A percentile compares a stretch with the other conserved stretches of the same genome.
These are phyloP conservation scores for Aspergillus oerlinghausenensis DNA, from an alignment of 2,329 filamentous ascomycete genomes.

Conservation along the genomic window DNA sequence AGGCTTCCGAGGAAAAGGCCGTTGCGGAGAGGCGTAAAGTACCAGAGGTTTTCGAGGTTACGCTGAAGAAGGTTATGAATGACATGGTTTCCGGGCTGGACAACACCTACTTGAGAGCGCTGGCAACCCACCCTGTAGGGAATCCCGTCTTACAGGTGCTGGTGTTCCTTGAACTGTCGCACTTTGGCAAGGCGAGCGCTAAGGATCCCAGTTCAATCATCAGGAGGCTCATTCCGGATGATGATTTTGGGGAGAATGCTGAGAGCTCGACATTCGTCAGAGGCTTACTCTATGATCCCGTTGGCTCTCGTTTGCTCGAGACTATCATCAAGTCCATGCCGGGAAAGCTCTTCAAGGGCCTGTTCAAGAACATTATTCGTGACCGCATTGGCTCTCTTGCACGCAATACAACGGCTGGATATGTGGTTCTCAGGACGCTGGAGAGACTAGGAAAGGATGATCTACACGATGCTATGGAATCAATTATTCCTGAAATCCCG, in stretches of 20 bases:
- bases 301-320: constrained; percentile 87
- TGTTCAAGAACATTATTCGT: constrained; percentile 76
- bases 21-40: constrained; percentile 54
- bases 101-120: constrained; percentile 70
- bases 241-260: constrained; percentile 66
- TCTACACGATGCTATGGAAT: constrained; percentile 65
- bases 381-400: constrained; percentile 74
- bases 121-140: constrained; percentile 84
- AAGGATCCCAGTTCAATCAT: constrained; percentile 67
- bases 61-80: constrained; percentile 74
- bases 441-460: constrained; percentile 84
- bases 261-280: constrained; percentile 78
- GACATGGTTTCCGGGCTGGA: constrained; percentile 73
- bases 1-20: constrained; percentile 46
- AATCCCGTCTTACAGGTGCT: constrained; percentile 92
- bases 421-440: constrained; percentile 77
- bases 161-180: constrained; percentile 75
- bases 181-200: constrained; percentile 63
- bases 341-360: constrained; percentile 82
- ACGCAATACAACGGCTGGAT: constrained; percentile 85
- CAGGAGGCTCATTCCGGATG: constrained; percentile 72
- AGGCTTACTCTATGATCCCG: constrained; percentile 79
- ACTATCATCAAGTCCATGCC: constrained; percentile 75
- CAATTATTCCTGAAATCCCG: constrained; percentile 68
- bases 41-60: constrained; percentile 71